These are phyloP conservation scores for Gonium pectorale DNA, from an alignment of 139 green algal genomes.

Conservation along the genomic window DNA sequence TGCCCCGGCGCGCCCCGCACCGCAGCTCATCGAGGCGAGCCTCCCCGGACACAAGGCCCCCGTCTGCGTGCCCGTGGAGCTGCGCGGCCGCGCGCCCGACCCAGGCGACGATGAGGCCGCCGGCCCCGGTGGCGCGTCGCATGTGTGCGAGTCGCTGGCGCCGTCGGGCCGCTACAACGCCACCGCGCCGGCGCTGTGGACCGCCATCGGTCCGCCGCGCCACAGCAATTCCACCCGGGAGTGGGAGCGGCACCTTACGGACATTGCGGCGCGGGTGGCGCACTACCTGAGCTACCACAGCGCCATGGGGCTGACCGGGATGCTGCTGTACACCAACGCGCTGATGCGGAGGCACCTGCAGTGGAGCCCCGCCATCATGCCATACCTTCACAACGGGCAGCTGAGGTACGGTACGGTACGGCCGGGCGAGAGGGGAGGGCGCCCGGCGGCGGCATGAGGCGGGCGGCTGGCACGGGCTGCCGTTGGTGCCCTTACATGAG, in stretches of 20 bases:
- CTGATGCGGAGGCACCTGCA: not conserved
- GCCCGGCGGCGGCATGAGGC: not conserved
- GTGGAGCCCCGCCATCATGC: not conserved
- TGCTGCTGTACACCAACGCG: conserved; percentile 23
- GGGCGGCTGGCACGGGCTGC: too few relatives aligned
- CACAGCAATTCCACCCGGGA: not conserved
- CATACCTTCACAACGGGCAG: not conserved
- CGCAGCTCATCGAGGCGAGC: not conserved
- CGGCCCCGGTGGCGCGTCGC: too few relatives aligned
- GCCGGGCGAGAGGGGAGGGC: not conserved
- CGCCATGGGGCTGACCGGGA: not conserved
- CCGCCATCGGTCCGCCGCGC: not conserved
- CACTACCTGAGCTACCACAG: conserved; percentile 17
- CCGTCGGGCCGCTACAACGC: not conserved
- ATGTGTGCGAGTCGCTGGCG: not conserved
- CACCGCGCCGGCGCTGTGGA: not conserved
- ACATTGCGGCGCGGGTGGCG: not conserved
- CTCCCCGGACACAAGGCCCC: not conserved
- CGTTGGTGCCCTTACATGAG: too few relatives aligned
- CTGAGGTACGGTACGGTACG: not conserved
- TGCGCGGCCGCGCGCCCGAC: too few relatives aligned
- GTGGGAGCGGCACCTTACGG: not conserved
- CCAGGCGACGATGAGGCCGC: not conserved
- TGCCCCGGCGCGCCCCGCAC: not conserved
- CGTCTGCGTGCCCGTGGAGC: conserved; percentile 14